Evolutionary conservation across 345 rosid genomes (phyloP).

Genomic region (Eucalyptus melliodora): DNA sequence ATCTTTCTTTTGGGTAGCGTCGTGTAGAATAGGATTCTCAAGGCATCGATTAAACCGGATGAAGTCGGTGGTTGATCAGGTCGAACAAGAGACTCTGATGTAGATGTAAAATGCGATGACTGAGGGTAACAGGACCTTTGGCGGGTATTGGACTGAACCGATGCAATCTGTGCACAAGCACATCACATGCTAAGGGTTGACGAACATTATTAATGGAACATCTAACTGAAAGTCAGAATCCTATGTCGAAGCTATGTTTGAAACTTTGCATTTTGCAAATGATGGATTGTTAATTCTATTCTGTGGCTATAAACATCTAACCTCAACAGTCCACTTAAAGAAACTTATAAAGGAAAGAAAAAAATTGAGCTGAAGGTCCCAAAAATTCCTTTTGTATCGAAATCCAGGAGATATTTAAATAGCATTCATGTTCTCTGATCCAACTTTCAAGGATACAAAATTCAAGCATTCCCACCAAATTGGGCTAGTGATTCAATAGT

Average conservation of each 20-base stretch:
- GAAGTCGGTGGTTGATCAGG: neutral
- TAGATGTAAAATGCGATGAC: neutral
- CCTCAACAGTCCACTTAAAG: neutral
- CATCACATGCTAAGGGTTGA: neutral
- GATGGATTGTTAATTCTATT: neutral
- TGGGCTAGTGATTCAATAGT: neutral
- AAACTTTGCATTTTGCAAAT: neutral
- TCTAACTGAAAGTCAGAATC: neutral
- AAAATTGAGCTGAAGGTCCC: neutral
- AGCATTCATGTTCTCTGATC: conserved; percentile 20
- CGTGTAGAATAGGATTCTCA: neutral
- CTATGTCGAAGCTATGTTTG: neutral
- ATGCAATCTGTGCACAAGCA: neutral
- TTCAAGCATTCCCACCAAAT: neutral
- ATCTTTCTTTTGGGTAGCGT: neutral
- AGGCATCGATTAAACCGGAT: neutral
- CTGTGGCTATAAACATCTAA: neutral
- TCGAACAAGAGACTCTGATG: neutral
- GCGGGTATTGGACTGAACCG: neutral
- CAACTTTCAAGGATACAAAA: conserved; percentile 4
- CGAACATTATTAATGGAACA: neutral
- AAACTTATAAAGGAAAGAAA: neutral
- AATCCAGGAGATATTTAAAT: conserved; percentile 35
- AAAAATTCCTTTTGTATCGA: conserved; percentile 13
- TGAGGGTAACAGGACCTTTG: neutral